Percentiles rank a stretch among this genome's conserved stretches.
phyloP scores from a whole-genome alignment of 768 basidiomycete genomes.

The Naganishia vishniacii region DNA sequence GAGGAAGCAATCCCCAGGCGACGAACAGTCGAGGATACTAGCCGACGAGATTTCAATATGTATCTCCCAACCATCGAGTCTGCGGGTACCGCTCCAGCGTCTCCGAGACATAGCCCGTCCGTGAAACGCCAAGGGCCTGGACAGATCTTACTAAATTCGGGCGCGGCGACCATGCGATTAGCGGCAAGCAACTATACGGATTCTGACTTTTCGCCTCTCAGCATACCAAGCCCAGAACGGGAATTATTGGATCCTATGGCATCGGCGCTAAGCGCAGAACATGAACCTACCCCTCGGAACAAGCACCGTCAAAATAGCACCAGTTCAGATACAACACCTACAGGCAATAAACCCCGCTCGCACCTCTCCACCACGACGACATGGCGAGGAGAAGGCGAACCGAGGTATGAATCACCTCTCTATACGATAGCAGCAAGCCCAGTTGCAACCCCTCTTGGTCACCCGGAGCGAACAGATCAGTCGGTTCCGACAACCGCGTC shows the following conservation, averaged over 20 bases:
- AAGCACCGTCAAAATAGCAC: slow-evolving; percentile 20
- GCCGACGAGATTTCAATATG: slow-evolving; percentile 1
- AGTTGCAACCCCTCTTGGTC: neutral
- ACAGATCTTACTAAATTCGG: slow-evolving; percentile 9
- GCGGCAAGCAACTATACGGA: slow-evolving; percentile 33
- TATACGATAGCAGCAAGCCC: slow-evolving; percentile 21
- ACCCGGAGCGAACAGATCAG: neutral
- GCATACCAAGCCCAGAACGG: slow-evolving; percentile 82
- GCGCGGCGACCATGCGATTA: slow-evolving; percentile 43
- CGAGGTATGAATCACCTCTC: slow-evolving; percentile 59
- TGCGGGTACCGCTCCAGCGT: neutral
- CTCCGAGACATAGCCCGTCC: neutral
- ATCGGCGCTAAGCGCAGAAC: neutral
- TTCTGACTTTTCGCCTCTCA: slow-evolving; percentile 70
- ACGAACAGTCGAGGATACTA: slow-evolving; percentile 10
- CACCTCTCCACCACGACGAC: neutral
- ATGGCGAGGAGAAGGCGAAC: slow-evolving; percentile 37
- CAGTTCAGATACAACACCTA: slow-evolving; percentile 16
- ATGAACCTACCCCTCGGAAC: neutral
- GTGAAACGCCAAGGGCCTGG: slow-evolving; percentile 6
- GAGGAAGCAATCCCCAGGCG: neutral
- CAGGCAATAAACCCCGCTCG: neutral
- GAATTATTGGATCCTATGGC: slow-evolving; percentile 85
- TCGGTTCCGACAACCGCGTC: neutral
- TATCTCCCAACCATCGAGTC: neutral